Evolutionary conservation across 805 yeast species (phyloP), one percentile per base, ranked within the genome.

Genomic region (Kodamaea fukazawae): DNA sequence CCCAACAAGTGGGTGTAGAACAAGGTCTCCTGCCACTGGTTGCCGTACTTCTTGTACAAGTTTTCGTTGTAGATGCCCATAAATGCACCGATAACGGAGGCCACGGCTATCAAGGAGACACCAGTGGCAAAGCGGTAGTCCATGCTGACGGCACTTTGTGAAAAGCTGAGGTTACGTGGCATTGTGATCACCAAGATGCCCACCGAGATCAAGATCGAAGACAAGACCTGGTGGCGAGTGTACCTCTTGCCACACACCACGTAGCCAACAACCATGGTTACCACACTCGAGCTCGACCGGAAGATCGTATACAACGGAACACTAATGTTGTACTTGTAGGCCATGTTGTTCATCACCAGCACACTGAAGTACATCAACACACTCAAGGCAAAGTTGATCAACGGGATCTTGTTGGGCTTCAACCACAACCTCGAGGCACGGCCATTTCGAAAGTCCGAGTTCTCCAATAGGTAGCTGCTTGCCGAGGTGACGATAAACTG

Each of bases 281-380:
- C 58, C 5, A 79, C 76, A 0, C 86, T 75, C 1, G 85, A 79
- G 4, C 82, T 73, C 9, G 87, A 80, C 37, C 89, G 57, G 48
- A 83, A 67, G 6, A 83, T 73, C 17, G 82, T 82, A 52, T 83
- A 88, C 18, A 81, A 57, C 0, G 90, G 87, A 14, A 84, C 73
- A 2, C 83, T 73, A 18, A 85, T 66, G 27, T 78, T 68, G 54
- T 63, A 79, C 12, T 62, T 67, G 61, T 80, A 79, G 0, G 74
- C 88, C 37, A 60, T 54, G 51, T 85, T 85, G 52, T 79, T 82
- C 25, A 79, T 57, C 7, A 73, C 59, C 1, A 82, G 72, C 7
- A 77, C 63, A 4, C 66, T 33, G 48, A 76, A 80, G 52, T 74
- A 80, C 44, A 81, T 50, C 1, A 66, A 37, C 10, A 81, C 78